Evolutionary conservation across 2,329 filamentous ascomycete genomes (phyloP).

Genomic region (Trichoderma sp.): DNA sequence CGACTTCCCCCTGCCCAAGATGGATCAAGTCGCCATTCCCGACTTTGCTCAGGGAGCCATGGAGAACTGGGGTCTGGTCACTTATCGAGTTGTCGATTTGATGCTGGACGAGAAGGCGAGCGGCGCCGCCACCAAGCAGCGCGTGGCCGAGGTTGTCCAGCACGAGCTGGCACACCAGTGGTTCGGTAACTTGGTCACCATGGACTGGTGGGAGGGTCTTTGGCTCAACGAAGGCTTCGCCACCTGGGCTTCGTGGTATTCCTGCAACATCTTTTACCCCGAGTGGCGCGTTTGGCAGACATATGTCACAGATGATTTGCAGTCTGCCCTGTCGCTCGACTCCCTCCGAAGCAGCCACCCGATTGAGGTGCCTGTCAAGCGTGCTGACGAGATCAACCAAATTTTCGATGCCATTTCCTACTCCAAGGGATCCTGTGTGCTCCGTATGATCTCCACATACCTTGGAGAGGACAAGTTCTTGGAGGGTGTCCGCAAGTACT

Average conservation of each 20-base stretch:
- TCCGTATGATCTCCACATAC: slow-evolving; percentile 96
- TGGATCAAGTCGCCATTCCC: slow-evolving; percentile 63
- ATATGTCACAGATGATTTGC: slow-evolving; percentile 89
- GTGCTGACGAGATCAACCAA: slow-evolving; percentile 93
- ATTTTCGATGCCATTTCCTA: slow-evolving; percentile 98
- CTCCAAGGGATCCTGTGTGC: slow-evolving; percentile 91
- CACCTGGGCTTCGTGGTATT: slow-evolving; percentile 56
- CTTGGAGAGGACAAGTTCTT: slow-evolving; percentile 90
- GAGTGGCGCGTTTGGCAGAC: slow-evolving; percentile 98
- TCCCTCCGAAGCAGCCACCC: slow-evolving; percentile 92
- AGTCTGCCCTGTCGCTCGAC: slow-evolving; percentile 82
- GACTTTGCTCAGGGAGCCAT: slow-evolving; percentile 95
- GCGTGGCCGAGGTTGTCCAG: slow-evolving; percentile 92
- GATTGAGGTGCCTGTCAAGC: slow-evolving; percentile 93
- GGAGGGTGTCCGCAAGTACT: slow-evolving; percentile 83
- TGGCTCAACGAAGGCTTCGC: slow-evolving; percentile 97
- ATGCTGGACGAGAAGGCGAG: slow-evolving; percentile 90
- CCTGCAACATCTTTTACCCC: slow-evolving; percentile 90
- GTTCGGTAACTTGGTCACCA: slow-evolving; percentile 96
- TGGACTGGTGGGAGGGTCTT: slow-evolving; percentile 97
- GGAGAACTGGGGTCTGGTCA: slow-evolving; percentile 98
- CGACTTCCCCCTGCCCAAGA: slow-evolving; percentile 54
- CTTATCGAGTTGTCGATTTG: slow-evolving; percentile 80
- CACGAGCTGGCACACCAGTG: slow-evolving; percentile 97
- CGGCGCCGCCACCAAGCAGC: slow-evolving; percentile 84